Conservation (phyloP, 371 early-diverging fungal species). For the Coemansia sp. region DNA sequence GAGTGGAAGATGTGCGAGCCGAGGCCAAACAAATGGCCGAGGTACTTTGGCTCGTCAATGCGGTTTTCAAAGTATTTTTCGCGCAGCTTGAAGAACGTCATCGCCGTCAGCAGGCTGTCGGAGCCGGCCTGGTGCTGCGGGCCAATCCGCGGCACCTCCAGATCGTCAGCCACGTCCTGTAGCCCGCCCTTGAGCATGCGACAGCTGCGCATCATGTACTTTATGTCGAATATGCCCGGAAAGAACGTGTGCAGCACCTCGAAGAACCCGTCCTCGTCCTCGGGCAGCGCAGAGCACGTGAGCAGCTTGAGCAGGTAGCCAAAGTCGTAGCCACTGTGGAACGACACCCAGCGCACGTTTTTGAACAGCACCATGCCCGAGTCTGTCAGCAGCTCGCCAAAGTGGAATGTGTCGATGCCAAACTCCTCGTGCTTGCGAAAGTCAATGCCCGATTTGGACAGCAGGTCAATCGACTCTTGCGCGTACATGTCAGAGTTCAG, state of each 20-base stretch:
- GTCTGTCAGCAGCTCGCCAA: constrained; percentile 97
- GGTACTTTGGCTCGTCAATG: constrained; percentile 92
- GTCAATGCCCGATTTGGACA: constrained; percentile 97
- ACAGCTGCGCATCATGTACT: constrained; percentile 96
- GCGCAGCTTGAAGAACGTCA: constrained; percentile 97
- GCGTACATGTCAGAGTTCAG: constrained; percentile 97
- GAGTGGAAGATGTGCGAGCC: constrained; percentile 40
- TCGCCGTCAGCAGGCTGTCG: constrained; percentile 95
- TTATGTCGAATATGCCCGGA: constrained; percentile 99
- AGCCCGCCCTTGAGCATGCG: constrained; percentile 97
- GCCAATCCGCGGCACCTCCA: constrained; percentile 93
- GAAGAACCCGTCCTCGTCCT: constrained; percentile 94
- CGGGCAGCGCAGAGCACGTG: constrained; percentile 90
- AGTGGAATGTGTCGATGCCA: constrained; percentile 97
- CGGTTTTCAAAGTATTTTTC: constrained; percentile 91
- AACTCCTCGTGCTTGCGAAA: constrained; percentile 96
- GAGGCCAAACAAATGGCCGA: constrained; percentile 52
- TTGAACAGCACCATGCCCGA: constrained; percentile 95
- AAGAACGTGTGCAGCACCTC: constrained; percentile 92
- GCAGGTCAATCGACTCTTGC: constrained; percentile 97
- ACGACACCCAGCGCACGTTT: constrained; percentile 97
- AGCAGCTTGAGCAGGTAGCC: constrained; percentile 98
- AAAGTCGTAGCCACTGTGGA: constrained; percentile 99
- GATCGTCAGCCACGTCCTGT: constrained; percentile 98
- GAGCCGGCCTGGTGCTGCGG: constrained; percentile 99